A percentile compares a stretch with the other conserved stretches of the same genome.
phyloP scores from a whole-genome alignment of 1,284 basidiomycete species.

The Ceratorhiza oryzae-sativae region DNA sequence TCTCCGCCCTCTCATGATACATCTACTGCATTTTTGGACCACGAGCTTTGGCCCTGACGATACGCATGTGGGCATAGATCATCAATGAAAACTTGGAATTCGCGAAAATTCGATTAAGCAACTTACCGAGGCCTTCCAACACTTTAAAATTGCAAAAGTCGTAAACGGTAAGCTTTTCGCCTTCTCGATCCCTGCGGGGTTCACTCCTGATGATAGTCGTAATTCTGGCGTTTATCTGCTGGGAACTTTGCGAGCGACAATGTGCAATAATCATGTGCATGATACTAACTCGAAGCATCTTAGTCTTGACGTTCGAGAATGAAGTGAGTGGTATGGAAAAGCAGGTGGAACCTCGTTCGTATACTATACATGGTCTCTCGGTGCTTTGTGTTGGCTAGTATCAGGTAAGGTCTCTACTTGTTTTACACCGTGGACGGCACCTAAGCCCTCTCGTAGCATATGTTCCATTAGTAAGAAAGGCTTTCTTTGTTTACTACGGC shows the following conservation, averaged over 20 bases:
- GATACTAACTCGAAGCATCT: background rate
- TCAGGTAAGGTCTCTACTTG: background rate
- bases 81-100: background rate
- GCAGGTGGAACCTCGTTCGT: background rate
- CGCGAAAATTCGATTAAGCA: background rate
- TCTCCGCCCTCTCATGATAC: background rate
- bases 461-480: background rate
- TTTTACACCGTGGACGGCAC: too few species aligned
- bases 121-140: background rate
- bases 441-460: background rate
- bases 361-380: background rate
- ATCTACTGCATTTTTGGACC: background rate
- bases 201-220: background rate
- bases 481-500: background rate
- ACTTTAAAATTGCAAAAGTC: background rate
- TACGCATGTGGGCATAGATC: background rate
- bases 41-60: background rate
- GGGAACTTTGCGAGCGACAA: background rate
- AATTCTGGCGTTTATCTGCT: background rate
- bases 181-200: background rate
- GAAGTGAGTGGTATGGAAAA: constrained; percentile 3
- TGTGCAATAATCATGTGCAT: too few species aligned
- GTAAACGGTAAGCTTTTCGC: background rate
- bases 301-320: background rate
- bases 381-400: background rate